Base-by-base conservation (phyloP, 352 stramenopile genomes). In the Pythium pyrilobum region DNA sequence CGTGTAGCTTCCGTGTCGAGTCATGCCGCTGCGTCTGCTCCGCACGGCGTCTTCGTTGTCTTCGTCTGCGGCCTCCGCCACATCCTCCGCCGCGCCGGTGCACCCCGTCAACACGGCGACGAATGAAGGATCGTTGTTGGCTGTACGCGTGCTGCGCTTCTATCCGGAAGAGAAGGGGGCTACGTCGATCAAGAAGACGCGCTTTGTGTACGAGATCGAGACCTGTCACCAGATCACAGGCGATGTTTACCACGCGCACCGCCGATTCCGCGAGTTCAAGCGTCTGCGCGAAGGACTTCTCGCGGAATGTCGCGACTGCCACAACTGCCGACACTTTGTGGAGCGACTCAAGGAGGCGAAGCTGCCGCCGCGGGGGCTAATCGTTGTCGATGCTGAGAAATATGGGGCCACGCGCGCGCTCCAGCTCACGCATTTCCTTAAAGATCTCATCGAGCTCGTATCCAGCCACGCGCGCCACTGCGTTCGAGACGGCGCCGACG, bases 161-260 rank as follows among this genome's bases (percentile, higher is more conserved):
- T 75, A 64, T 32, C 53, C 71, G 5, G 74, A 85, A 53, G 66
- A 72, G 62, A 88, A 88, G 50, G 52, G 74, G 27, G 40, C 47
- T 16, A 67, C 71, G 27, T 60, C 55, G 20, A 59, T 85, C 53
- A 82, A 81, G 60, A 87, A 80, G 64, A 73, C 60, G 32, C 74
- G 72, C 39, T 88, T 88, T 36, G 75, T 88, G 59, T 88, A 86
- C 66, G 72, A 85, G 56, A 81, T 88, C 54, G 77, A 88, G 68
- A 79, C 77, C 45, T 88, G 74, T 48, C 70, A 86, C 44, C 71
- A 81, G 29, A 45, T 65, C 29, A 83, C 77, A 7, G 74, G 77
- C 36, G 75, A 85, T 25, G 54, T 86, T 32, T 86, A 68, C 59
- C 69, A 57, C 56, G 60, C 60, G 15, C 62, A 85, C 37, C 72